phyloP scores from a whole-genome alignment of 371 early-diverging fungal species.

The Rhizopus arrhizus region DNA sequence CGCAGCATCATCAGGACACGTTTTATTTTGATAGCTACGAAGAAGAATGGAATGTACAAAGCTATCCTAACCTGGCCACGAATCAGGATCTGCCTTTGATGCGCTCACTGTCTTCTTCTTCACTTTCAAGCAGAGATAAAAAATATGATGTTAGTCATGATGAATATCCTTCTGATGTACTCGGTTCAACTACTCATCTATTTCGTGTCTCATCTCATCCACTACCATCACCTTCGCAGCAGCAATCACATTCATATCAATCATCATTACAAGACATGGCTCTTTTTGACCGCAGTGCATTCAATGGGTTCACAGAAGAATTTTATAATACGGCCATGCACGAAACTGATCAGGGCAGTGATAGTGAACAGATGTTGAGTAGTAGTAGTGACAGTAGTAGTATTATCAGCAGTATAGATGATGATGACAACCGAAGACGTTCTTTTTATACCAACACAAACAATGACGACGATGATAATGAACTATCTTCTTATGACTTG shows the following conservation, averaged over 20 bases:
- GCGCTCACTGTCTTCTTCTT: too few species aligned
- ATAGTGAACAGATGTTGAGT: neutral
- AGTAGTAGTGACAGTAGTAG: neutral
- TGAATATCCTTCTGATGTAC: neutral
- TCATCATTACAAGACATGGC: neutral
- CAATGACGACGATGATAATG: neutral
- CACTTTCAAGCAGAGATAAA: neutral
- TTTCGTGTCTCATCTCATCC: neutral
- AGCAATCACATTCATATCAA: neutral
- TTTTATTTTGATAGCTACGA: neutral
- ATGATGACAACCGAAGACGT: neutral
- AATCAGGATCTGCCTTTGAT: too few species aligned
- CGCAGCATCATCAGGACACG: neutral
- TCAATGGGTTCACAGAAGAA: neutral
- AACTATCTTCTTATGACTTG: conserved; percentile 5
- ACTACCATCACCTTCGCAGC: neutral
- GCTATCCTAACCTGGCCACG: neutral
- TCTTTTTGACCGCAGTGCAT: neutral
- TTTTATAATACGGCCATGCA: neutral
- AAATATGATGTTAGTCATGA: conserved; percentile 8
- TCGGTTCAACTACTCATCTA: neutral
- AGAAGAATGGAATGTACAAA: conserved; percentile 11
- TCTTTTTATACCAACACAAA: neutral
- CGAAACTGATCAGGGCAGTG: neutral
- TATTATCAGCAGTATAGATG: neutral